Conservation (phyloP, 2,329 filamentous ascomycete genomes). For the Venturiaceae sp. region DNA sequence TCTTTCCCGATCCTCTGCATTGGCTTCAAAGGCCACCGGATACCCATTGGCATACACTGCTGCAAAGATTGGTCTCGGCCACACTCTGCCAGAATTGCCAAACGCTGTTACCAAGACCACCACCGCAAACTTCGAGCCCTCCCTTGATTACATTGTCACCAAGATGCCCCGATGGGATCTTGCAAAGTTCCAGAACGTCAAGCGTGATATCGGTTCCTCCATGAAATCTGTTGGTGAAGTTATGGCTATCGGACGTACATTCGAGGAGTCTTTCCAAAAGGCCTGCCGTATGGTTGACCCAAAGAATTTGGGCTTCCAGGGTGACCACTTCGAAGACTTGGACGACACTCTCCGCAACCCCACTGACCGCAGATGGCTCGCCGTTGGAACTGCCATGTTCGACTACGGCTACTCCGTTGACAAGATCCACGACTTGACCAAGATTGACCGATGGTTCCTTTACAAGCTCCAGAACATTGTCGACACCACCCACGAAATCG, state of each 20-base stretch:
- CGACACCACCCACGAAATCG: conserved; percentile 75
- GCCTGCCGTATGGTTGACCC: conserved; percentile 96
- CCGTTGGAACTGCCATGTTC: conserved; percentile 94
- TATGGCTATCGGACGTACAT: conserved; percentile 97
- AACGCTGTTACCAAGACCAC: conserved; percentile 98
- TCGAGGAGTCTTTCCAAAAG: conserved; percentile 98
- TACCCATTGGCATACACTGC: conserved; percentile 96
- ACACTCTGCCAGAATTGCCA: conserved; percentile 88
- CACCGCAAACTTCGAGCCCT: conserved; percentile 97
- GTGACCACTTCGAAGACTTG: conserved; percentile 86
- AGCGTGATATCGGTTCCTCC: conserved; percentile 90
- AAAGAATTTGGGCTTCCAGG: conserved; percentile 84
- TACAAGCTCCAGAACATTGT: conserved; percentile 98
- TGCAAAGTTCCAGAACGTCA: conserved; percentile 97
- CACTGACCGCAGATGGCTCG: conserved; percentile 93
- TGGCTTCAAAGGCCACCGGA: conserved; percentile 95
- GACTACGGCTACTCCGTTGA: conserved; percentile 95
- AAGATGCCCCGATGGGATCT: conserved; percentile 99
- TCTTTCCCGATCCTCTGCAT: conserved; percentile 91
- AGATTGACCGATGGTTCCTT: conserved; percentile 99
- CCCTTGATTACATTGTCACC: conserved; percentile 93
- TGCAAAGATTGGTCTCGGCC: conserved; percentile 94
- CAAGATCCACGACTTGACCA: conserved; percentile 82
- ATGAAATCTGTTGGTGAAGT: conserved; percentile 99
- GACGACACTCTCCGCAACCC: conserved; percentile 87